Percentiles rank a stretch among this genome's conserved stretches.
Evolutionary conservation across 129 eudicot species (phyloP).

Genomic region (Flaveria bidentis): DNA sequence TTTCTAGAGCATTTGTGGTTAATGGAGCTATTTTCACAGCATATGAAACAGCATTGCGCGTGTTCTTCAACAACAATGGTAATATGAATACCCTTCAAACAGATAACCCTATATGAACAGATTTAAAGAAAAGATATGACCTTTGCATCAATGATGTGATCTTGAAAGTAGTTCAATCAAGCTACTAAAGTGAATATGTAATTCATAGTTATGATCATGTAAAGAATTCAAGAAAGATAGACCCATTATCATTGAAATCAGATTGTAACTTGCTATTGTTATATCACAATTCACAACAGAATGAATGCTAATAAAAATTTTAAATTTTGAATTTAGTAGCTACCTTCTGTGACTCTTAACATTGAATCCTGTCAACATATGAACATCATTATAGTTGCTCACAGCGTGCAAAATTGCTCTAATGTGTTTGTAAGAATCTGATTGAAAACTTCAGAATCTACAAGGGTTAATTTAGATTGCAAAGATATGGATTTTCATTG

Average conservation of each 20-base stretch:
- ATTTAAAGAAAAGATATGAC: too few relatives aligned
- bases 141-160: slow-evolving; percentile 1
- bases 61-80: slow-evolving; percentile 44
- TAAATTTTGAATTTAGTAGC: not conserved
- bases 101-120: slow-evolving; percentile 37
- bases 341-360: slow-evolving; percentile 18
- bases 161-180: slow-evolving; percentile 14
- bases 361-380: slow-evolving; percentile 46
- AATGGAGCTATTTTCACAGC: slow-evolving; percentile 85
- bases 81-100: slow-evolving; percentile 32
- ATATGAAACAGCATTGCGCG: slow-evolving; percentile 79
- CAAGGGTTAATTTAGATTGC: too few relatives aligned
- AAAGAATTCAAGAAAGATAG: slow-evolving; percentile 13
- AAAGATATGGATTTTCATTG: too few relatives aligned
- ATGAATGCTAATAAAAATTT: slow-evolving; percentile 7
- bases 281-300: not conserved
- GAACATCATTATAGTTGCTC: slow-evolving; percentile 63
- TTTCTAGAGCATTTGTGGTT: slow-evolving; percentile 81
- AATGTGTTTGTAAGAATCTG: slow-evolving; percentile 51
- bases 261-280: slow-evolving; percentile 15
- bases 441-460: slow-evolving; percentile 57
- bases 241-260: slow-evolving; percentile 22
- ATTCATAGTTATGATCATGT: slow-evolving; percentile 21
- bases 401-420: slow-evolving; percentile 72
- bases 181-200: slow-evolving; percentile 13